Percentiles rank a stretch among this genome's conserved stretches.
Evolutionary conservation across 2,329 filamentous ascomycete genomes (phyloP).

Genomic region (Botrytis tulipae): DNA sequence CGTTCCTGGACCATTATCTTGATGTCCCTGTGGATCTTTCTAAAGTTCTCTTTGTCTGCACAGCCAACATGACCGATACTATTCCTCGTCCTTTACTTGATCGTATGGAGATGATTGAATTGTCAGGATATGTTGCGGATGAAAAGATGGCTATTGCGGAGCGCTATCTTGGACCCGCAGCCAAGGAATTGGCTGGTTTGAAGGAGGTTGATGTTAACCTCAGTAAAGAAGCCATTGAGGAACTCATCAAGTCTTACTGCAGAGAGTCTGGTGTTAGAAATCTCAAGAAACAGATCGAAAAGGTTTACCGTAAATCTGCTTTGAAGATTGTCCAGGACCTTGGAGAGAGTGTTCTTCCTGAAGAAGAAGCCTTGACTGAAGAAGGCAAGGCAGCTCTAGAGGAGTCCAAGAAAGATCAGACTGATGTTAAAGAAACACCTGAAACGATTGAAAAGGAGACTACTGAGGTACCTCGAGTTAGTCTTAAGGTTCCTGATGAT

Average conservation of each 20-base stretch:
- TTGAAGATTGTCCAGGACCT: constrained; percentile 96
- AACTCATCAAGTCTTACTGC: constrained; percentile 98
- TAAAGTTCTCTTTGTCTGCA: constrained; percentile 98
- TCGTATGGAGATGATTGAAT: constrained; percentile 94
- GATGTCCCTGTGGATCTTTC: constrained; percentile 96
- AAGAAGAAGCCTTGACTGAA: constrained; percentile 78
- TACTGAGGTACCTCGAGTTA: constrained; percentile 66
- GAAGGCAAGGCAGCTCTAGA: constrained; percentile 78
- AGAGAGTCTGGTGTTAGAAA: constrained; percentile 96
- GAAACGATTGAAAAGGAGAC: constrained; percentile 54
- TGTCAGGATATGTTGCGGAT: constrained; percentile 94
- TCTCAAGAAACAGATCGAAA: constrained; percentile 98
- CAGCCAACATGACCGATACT: constrained; percentile 97
- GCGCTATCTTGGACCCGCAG: constrained; percentile 84
- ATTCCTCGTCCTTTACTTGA: constrained; percentile 92
- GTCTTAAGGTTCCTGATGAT: constrained; percentile 78
- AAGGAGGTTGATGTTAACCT: constrained; percentile 90
- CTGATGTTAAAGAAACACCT: constrained; percentile 61
- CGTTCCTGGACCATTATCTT: constrained; percentile 98
- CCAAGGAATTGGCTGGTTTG: constrained; percentile 89
- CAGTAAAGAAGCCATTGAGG: constrained; percentile 82
- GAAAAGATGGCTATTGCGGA: constrained; percentile 99
- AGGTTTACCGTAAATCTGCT: constrained; percentile 95
- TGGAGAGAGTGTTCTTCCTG: constrained; percentile 77
- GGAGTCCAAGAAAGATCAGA: constrained; percentile 65